Evolutionary conservation across 129 eudicot genomes (phyloP), one percentile per base, ranked within the genome.

Genomic region (Ambrosia trifida): DNA sequence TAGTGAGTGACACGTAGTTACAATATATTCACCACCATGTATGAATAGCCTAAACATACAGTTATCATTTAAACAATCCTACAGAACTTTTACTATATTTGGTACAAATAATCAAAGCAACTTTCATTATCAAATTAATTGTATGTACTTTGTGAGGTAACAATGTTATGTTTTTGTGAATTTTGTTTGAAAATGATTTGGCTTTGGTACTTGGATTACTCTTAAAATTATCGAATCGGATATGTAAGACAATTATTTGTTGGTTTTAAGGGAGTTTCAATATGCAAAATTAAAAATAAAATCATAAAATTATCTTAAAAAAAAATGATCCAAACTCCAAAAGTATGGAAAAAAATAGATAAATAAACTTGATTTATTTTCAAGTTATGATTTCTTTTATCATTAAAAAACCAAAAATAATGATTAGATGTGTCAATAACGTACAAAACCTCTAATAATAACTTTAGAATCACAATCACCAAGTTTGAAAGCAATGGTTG

Each of bases 401-500:
- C 38, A 57, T 24, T 57, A 57, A 24, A 57, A 53, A 8, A 28
- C 4, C 4, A 17, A 57, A 24, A 28, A 24, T 57, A 11, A 57
- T 57, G 63, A 57, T 24, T 57, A 28, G n/a, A 57, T 57, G 63
- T 57, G 36, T 57, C 36, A 57, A 57, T 57, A 28, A 11, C 17
- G 54, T 49, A 5, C 54, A n/a, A n/a, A n/a, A 49, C 54, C 54
- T 49, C n/a, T n/a, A 14, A 49, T 49, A 14, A 49, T 49, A 49
- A 49, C 9, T 49, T 49, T 17, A n/a, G 7, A 49, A 40, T 40
- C 44, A 10, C 44, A 40, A 40, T 40, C 44, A 40, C 44, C 11
- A 40, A 40, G 44, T 7, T 64, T 64, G 43, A 51, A 51, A 74
- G 52, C 44, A 64, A 13, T 36, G 28, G 54, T 54, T n/a, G 47